These are phyloP conservation scores for Platismatia glauca DNA, from an alignment of 495 filamentous ascomycete species.

Conservation along the genomic window DNA sequence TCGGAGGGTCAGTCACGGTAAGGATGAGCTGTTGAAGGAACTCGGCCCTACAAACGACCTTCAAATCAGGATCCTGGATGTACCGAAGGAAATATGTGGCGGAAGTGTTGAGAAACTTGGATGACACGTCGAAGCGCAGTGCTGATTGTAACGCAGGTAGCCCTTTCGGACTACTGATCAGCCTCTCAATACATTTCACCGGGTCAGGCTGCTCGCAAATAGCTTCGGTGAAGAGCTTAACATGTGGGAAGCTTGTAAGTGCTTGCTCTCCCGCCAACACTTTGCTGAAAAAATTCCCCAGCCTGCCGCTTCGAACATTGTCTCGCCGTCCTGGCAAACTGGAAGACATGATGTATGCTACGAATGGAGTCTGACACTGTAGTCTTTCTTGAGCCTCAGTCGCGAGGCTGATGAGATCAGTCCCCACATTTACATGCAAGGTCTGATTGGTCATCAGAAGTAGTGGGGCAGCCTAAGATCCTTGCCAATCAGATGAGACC, in stretches of 20 bases:
- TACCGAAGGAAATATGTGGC: slow-evolving; percentile 28
- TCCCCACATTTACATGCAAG: too few relatives aligned
- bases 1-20: slow-evolving; percentile 47
- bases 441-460: too few relatives aligned
- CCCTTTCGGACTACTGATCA: slow-evolving; percentile 43
- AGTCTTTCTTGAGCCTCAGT: too few relatives aligned
- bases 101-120: slow-evolving; percentile 42
- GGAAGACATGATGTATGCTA: too few relatives aligned
- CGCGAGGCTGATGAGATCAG: too few relatives aligned
- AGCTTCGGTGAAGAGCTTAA: slow-evolving; percentile 54
- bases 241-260: slow-evolving; percentile 32
- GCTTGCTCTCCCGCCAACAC: slow-evolving; percentile 32
- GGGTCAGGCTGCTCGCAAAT: slow-evolving; percentile 41
- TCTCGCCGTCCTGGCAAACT: too few relatives aligned
- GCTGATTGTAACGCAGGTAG: slow-evolving; percentile 39
- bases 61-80: slow-evolving; percentile 32
- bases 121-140: slow-evolving; percentile 41
- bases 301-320: too few relatives aligned
- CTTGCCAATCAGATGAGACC: too few relatives aligned
- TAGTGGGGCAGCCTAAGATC: too few relatives aligned
- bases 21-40: slow-evolving; percentile 46
- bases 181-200: slow-evolving; percentile 43
- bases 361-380: too few relatives aligned
- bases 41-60: slow-evolving; percentile 44
- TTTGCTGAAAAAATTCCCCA: too few relatives aligned